phyloP scores from a whole-genome alignment of 768 basidiomycete species.

The Thelephora ganbajun region DNA sequence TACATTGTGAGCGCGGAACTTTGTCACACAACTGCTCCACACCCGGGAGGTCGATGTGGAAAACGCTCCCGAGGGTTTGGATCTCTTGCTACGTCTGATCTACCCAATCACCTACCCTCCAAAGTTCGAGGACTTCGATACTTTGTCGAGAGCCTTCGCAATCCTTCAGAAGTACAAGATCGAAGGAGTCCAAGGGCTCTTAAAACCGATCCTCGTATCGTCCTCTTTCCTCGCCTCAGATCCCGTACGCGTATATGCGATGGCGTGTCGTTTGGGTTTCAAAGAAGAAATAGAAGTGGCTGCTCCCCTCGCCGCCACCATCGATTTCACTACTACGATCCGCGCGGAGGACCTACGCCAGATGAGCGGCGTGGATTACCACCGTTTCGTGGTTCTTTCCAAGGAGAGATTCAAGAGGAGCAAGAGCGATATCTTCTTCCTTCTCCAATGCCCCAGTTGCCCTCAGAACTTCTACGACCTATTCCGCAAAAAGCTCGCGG shows the following conservation, averaged over 20 bases:
- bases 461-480: no score
- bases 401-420: no score
- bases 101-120: constrained; percentile 8
- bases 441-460: no score
- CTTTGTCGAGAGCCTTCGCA: constrained; percentile 2
- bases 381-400: no score
- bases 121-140: background rate
- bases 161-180: constrained; percentile 7
- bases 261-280: constrained; percentile 3
- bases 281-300: background rate
- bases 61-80: constrained; percentile 7
- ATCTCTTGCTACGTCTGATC: constrained; percentile 9
- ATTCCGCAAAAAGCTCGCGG: no score
- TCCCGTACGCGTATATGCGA: constrained; percentile 5
- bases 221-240: constrained; percentile 2
- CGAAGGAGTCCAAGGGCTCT: background rate
- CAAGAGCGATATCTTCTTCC: no score
- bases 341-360: background rate
- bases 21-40: no score
- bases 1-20: no score
- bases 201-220: constrained; percentile 1
- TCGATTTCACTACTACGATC: background rate
- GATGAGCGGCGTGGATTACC: background rate
- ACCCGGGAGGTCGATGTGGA: constrained; percentile 6
- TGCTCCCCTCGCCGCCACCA: background rate